phyloP scores from a whole-genome alignment of 2,329 filamentous ascomycete species.

The Trichoderma sp. region DNA sequence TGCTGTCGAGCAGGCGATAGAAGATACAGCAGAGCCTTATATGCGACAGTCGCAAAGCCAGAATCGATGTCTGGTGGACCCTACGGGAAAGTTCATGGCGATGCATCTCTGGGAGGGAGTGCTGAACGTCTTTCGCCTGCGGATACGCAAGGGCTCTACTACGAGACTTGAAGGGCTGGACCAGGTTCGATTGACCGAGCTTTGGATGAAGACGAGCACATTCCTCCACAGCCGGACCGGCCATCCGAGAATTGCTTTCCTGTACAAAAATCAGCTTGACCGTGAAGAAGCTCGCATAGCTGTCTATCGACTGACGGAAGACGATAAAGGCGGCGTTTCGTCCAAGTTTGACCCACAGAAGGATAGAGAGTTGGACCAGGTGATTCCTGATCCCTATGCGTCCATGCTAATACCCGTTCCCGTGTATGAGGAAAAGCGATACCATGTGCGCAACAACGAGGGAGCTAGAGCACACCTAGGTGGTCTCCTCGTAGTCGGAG shows the following conservation, averaged over 20 bases:
- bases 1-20: conserved; percentile 55
- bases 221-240: conserved; percentile 63
- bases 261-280: conserved; percentile 60
- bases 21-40: conserved; percentile 60
- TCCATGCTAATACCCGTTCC: conserved; percentile 66
- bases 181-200: conserved; percentile 60
- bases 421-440: conserved; percentile 61
- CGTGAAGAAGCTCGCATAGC: conserved; percentile 59
- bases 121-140: conserved; percentile 58
- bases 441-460: conserved; percentile 60
- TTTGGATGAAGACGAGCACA: conserved; percentile 62
- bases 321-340: conserved; percentile 59
- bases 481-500: conserved; percentile 74
- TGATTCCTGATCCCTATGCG: conserved; percentile 59
- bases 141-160: conserved; percentile 49
- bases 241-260: conserved; percentile 60
- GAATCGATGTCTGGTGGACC: conserved; percentile 83
- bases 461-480: conserved; percentile 63
- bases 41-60: conserved; percentile 80
- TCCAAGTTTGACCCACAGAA: conserved; percentile 59
- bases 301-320: conserved; percentile 61
- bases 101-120: conserved; percentile 66
- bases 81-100: conserved; percentile 63
- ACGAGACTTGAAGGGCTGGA: conserved; percentile 55
- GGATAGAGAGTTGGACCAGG: conserved; percentile 59